A percentile compares a stretch with the other conserved stretches of the same genome.
These are phyloP conservation scores for Plantago coronopus DNA, from an alignment of 305 asterid genomes.

Conservation along the genomic window DNA sequence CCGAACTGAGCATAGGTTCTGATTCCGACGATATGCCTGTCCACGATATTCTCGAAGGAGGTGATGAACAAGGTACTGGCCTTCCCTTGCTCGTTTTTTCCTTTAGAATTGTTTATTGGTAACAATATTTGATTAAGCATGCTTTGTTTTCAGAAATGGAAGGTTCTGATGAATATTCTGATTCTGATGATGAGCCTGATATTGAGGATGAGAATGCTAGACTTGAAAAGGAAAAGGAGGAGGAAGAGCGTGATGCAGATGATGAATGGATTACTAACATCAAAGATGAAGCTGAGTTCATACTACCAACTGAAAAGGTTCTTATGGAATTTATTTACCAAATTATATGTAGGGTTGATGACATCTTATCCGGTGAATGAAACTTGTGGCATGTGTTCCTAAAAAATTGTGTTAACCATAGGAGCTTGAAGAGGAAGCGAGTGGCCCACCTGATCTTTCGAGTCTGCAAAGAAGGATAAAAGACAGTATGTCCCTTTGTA, in stretches of 20 bases:
- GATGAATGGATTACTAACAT: conserved; percentile 58
- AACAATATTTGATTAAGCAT: conserved; percentile 1
- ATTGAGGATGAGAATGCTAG: conserved; percentile 49
- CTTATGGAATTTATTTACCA: conserved; percentile 12
- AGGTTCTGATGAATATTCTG: conserved; percentile 38
- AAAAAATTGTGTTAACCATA: conserved; percentile 22
- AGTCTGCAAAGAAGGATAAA: conserved; percentile 79
- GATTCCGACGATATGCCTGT: conserved; percentile 62
- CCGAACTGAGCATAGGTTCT: too few relatives aligned
- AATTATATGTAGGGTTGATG: not conserved
- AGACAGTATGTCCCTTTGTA: conserved; percentile 53
- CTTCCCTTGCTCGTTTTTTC: conserved; percentile 1
- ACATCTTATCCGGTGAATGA: conserved; percentile 3
- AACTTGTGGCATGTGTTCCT: conserved; percentile 5
- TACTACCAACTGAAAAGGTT: conserved; percentile 80
- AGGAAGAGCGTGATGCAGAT: conserved; percentile 46
- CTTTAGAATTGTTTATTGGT: conserved; percentile 14
- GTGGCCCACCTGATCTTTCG: conserved; percentile 75
- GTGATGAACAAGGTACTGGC: conserved; percentile 61
- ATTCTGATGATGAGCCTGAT: conserved; percentile 54
- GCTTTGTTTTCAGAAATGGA: conserved; percentile 28
- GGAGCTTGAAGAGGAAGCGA: conserved; percentile 87
- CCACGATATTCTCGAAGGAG: conserved; percentile 59
- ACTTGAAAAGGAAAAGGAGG: conserved; percentile 42
- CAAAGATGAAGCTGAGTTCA: conserved; percentile 67